Base-by-base conservation (phyloP, 1,139 yeast genomes). In the Blastobotrys petasosporus region DNA sequence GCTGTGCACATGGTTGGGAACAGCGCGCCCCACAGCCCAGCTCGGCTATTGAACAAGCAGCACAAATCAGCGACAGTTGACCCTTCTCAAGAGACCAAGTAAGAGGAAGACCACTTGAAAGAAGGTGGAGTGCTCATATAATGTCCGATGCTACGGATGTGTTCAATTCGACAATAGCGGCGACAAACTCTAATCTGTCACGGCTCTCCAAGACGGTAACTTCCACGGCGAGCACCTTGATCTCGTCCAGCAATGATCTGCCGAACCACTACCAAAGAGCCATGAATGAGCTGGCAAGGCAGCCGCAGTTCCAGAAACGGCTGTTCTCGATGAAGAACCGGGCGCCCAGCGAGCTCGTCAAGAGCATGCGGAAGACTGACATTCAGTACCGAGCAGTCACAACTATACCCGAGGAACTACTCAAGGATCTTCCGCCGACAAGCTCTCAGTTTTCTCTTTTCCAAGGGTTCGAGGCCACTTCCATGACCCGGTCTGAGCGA, bases 401-500 rank as follows among this genome's bases (percentile, higher is more conserved):
- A 30, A 66, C 71, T 44, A 68, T 82, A 17, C 74, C 83, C 4
- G 83, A 79, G 50, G 83, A 79, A 35, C 55, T 80, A 51, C 66
- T 82, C 40, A 60, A 65, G 11, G 76, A 78, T 43, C 63, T 80
- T 9, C 82, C 82, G 1, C 65, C 61, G 4, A 56, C 53, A 37
- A 57, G 57, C 28, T 53, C 59, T 32, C 48, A 54, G 37, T 78
- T 71, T 57, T 76, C 85, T 1, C 63, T 82, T 15, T 80, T 76
- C 54, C 86, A 82, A 59, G 88, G 87, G 0, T 82, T 81, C 57
- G 74, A 70, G 53, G 86, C 85, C 1, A 69, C 76, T 0, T 56
- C 28, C 9, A 33, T 16, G 9, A 40, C 37, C 8, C 25, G 28
- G 13, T n/a, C 33, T n/a, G 31, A 30, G 31, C 7, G 11, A 2